Conservation (phyloP, 495 filamentous ascomycete genomes). For the Platismatia glauca region DNA sequence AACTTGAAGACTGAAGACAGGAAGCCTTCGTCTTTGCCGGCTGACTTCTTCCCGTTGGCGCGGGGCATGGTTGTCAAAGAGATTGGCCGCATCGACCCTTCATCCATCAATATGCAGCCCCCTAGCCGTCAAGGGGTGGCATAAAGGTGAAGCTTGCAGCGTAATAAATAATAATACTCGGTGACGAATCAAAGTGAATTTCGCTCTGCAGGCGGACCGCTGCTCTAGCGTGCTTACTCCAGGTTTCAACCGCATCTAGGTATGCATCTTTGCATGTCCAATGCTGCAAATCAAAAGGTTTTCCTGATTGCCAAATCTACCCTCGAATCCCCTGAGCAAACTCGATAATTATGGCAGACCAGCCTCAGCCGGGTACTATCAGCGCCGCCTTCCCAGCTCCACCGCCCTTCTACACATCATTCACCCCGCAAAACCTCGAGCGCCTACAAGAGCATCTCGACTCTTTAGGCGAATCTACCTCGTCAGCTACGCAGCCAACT, state of each 20-base stretch:
- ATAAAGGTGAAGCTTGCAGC: too few relatives aligned
- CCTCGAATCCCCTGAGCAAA: not conserved
- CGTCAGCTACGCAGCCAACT: constrained; percentile 16
- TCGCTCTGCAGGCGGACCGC: not conserved
- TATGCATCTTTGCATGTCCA: not conserved
- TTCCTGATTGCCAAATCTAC: not conserved
- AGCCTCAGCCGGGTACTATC: constrained; percentile 38
- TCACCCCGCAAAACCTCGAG: constrained; percentile 68
- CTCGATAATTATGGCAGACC: constrained; percentile 40
- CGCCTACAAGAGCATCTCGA: constrained; percentile 48
- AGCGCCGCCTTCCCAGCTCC: constrained; percentile 69
- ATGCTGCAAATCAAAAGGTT: not conserved
- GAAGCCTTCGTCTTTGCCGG: constrained; percentile 17
- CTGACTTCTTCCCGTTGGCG: constrained; percentile 10
- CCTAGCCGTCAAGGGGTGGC: not conserved
- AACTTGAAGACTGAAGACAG: constrained; percentile 37
- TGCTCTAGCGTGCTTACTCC: constrained; percentile 15
- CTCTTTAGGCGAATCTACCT: constrained; percentile 35
- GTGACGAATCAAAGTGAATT: not conserved
- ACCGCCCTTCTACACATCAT: constrained; percentile 82
- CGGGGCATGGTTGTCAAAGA: constrained; percentile 2
- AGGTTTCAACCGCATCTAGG: not conserved
- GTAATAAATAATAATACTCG: not conserved
- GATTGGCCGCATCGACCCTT: not conserved
- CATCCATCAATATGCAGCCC: not conserved